These are phyloP conservation scores for Sclerotinia trifoliorum DNA, from an alignment of 2,329 filamentous ascomycete genomes.

Conservation along the genomic window DNA sequence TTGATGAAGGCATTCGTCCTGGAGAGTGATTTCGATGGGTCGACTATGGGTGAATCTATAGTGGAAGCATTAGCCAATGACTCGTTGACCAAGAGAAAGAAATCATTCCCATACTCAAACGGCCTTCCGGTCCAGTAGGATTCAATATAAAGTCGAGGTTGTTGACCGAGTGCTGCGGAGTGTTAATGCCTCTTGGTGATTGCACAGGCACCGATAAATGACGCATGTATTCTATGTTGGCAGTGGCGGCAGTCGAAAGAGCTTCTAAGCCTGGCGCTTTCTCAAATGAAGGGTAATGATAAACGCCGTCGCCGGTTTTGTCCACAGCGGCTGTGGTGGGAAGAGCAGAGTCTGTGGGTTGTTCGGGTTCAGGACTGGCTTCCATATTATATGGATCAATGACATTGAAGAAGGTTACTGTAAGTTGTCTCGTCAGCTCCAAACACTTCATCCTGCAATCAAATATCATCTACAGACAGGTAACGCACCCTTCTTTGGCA, in stretches of 20 bases:
- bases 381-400: conserved; percentile 60
- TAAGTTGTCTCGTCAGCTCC: conserved; percentile 32
- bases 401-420: conserved; percentile 60
- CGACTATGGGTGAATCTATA: conserved; percentile 45
- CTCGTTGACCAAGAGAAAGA: background rate
- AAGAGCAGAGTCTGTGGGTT: conserved; percentile 25
- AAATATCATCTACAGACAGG: background rate
- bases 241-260: conserved; percentile 52
- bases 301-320: conserved; percentile 30
- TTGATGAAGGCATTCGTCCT: conserved; percentile 8
- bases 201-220: conserved; percentile 29
- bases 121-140: conserved; percentile 35
- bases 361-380: conserved; percentile 41
- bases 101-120: conserved; percentile 26
- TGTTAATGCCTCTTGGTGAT: conserved; percentile 28
- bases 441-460: background rate
- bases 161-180: conserved; percentile 38
- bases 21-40: conserved; percentile 42
- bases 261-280: conserved; percentile 54
- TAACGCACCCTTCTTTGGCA: conserved; percentile 54
- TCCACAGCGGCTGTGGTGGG: conserved; percentile 28
- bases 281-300: conserved; percentile 34
- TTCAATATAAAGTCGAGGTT: conserved; percentile 59
- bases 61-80: conserved; percentile 35
- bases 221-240: conserved; percentile 41